A percentile compares a stretch with the other conserved stretches of the same genome.
phyloP scores from a whole-genome alignment of 305 asterid species.

The Fraxinus floribunda region DNA sequence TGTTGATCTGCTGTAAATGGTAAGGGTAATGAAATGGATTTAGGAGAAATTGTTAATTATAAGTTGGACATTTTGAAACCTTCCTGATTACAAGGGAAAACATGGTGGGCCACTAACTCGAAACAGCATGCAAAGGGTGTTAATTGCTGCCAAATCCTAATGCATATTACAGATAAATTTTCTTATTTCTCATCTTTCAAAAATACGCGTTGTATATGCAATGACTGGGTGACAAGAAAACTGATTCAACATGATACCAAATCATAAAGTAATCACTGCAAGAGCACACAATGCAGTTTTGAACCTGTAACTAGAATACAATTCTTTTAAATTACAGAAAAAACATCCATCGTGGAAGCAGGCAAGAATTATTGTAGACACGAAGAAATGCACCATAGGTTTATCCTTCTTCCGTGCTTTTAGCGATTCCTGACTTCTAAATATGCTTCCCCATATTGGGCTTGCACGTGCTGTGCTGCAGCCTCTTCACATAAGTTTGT shows the following conservation, averaged over 20 bases:
- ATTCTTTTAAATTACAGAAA: background rate
- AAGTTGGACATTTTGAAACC: background rate
- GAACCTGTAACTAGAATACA: background rate
- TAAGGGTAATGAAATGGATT: background rate
- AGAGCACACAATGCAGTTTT: background rate
- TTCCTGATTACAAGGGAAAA: background rate
- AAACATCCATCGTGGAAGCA: background rate
- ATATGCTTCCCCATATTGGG: background rate
- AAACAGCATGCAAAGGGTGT: background rate
- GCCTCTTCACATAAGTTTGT: background rate
- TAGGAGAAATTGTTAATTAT: background rate
- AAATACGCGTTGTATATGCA: background rate
- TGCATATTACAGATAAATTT: background rate
- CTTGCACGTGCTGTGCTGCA: background rate
- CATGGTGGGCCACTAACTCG: background rate
- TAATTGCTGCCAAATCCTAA: background rate
- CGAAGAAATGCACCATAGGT: background rate
- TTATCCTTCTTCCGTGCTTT: background rate
- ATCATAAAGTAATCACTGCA: background rate
- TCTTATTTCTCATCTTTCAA: background rate
- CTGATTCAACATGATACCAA: background rate
- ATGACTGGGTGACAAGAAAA: background rate
- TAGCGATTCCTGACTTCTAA: background rate
- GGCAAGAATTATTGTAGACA: background rate
- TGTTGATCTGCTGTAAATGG: background rate